Evolutionary conservation across 768 basidiomycete species (phyloP).

Genomic region (Candolleomyces efflorescens): DNA sequence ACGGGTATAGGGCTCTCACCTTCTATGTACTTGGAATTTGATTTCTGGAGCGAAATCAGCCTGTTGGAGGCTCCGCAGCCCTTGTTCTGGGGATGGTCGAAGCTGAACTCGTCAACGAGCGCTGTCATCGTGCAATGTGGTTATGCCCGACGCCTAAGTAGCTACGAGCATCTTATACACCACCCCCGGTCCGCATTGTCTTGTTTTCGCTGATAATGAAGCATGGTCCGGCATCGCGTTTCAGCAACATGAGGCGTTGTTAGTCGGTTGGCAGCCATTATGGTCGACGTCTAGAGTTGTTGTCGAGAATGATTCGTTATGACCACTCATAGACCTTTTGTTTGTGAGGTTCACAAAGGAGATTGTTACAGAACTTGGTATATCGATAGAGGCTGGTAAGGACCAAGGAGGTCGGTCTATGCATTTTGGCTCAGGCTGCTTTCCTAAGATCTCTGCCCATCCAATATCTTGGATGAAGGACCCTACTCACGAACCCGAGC

Average conservation of each 20-base stretch:
- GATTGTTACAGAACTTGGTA: too few relatives aligned
- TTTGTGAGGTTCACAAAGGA: too few relatives aligned
- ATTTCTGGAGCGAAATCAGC: slow-evolving; percentile 34
- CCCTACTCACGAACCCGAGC: too few relatives aligned
- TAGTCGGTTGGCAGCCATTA: too few relatives aligned
- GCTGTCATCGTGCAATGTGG: slow-evolving; percentile 14
- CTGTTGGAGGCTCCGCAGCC: slow-evolving; percentile 36
- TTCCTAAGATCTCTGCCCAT: too few relatives aligned
- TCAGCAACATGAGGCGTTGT: not conserved
- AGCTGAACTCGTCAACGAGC: slow-evolving; percentile 35
- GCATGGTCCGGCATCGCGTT: not conserved
- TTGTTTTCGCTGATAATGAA: not conserved
- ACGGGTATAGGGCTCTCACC: slow-evolving; percentile 27
- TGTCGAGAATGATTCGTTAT: too few relatives aligned
- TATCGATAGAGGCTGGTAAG: too few relatives aligned
- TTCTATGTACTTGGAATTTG: slow-evolving; percentile 31
- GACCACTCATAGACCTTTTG: too few relatives aligned
- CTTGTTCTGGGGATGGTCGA: slow-evolving; percentile 40
- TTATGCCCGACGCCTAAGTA: not conserved
- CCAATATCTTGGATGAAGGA: too few relatives aligned
- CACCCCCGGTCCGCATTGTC: not conserved
- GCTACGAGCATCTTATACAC: not conserved
- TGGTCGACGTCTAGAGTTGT: too few relatives aligned
- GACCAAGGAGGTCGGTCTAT: too few relatives aligned
- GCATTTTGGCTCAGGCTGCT: too few relatives aligned